These are phyloP conservation scores for Sesbania bispinosa DNA, from an alignment of 306 rosid genomes.

Conservation along the genomic window DNA sequence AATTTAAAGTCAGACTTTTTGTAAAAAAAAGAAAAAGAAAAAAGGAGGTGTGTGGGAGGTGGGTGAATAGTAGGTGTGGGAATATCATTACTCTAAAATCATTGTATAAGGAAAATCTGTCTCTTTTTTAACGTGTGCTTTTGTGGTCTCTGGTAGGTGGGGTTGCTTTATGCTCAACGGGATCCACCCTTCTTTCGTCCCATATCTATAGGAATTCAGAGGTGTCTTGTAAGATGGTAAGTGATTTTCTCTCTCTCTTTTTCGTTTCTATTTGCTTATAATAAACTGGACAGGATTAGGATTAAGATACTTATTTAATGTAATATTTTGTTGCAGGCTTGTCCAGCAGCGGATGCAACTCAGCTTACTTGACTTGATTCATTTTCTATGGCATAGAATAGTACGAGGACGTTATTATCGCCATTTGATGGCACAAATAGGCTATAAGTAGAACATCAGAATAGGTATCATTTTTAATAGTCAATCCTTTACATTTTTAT, in stretches of 20 bases:
- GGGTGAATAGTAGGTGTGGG: too few relatives aligned
- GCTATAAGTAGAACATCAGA: slow-evolving; percentile 54
- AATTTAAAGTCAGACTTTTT: too few relatives aligned
- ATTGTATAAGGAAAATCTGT: not conserved
- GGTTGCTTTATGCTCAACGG: slow-evolving; percentile 82
- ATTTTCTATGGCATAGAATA: slow-evolving; percentile 70
- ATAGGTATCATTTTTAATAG: slow-evolving; percentile 38
- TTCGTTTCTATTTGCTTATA: not conserved
- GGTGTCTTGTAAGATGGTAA: slow-evolving; percentile 95
- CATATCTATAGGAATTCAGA: slow-evolving; percentile 77
- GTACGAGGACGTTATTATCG: slow-evolving; percentile 92
- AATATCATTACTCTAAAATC: not conserved
- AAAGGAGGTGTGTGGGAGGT: too few relatives aligned
- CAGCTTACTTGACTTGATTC: slow-evolving; percentile 36
- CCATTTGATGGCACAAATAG: slow-evolving; percentile 79
- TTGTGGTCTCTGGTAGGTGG: slow-evolving; percentile 50
- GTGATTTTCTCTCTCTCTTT: slow-evolving; percentile 17
- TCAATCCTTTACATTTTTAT: not conserved
- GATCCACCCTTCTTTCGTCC: slow-evolving; percentile 94
- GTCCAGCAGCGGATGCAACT: slow-evolving; percentile 79
- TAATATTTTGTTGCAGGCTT: slow-evolving; percentile 53
- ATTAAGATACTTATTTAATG: not conserved
- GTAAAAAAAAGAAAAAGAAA: too few relatives aligned
- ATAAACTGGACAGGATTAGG: not conserved
- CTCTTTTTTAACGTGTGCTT: not conserved